These are phyloP conservation scores for Leishmania braziliensis DNA, from an alignment of 208 protist genomes.

Conservation along the genomic window DNA sequence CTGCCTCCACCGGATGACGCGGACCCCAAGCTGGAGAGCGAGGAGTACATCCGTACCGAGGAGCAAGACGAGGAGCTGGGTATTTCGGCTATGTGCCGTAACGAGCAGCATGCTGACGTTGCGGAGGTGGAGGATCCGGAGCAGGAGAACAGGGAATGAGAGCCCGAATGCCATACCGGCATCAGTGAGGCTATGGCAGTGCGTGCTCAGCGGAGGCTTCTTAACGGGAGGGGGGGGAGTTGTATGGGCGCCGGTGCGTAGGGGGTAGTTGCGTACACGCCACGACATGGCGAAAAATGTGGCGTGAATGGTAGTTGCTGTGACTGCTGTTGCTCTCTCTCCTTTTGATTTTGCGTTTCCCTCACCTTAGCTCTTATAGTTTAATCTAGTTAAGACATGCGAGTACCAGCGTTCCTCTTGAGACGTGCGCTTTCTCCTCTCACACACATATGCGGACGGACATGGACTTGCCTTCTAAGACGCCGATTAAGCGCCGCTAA, in stretches of 20 bases:
- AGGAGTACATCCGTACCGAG: conserved; percentile 83
- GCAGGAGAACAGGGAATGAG: not conserved
- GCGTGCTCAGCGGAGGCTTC: not conserved
- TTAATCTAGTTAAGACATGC: not conserved
- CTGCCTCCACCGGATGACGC: conserved; percentile 77
- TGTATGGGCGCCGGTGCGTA: not conserved
- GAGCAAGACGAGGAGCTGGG: conserved; percentile 96
- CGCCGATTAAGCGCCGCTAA: conserved; percentile 10
- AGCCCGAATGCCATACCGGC: not conserved
- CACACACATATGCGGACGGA: not conserved
- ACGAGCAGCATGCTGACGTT: conserved; percentile 9
- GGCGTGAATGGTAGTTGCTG: not conserved
- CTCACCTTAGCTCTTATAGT: not conserved
- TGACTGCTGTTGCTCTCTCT: not conserved
- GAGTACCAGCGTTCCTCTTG: not conserved
- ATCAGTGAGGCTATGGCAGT: not conserved
- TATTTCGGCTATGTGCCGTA: conserved; percentile 76
- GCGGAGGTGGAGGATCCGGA: not conserved
- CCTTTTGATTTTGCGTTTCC: not conserved
- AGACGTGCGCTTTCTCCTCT: not conserved
- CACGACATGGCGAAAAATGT: not conserved
- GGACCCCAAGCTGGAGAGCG: conserved; percentile 83
- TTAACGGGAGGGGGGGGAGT: not conserved
- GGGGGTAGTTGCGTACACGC: not conserved
- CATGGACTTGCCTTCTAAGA: conserved; percentile 1